Evolutionary conservation across 169 alveolate species (phyloP), one percentile per base, ranked within the genome.

Genomic region (Plasmodium inui): DNA sequence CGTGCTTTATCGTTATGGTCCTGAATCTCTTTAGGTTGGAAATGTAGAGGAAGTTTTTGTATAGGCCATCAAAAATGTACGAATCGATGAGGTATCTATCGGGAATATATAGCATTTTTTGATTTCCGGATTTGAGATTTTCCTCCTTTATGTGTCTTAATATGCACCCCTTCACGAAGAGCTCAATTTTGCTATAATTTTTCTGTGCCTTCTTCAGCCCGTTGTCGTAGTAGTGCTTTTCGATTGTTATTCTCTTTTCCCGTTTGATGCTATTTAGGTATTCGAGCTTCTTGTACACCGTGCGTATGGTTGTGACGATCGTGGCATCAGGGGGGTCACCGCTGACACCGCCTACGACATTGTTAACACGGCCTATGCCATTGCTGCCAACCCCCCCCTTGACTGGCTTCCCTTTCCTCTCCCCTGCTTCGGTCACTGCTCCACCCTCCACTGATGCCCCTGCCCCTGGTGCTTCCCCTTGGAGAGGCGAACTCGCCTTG

Each of bases 221-320:
- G 44, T 89, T 89, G 19, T 80, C 30, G 73, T 89, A 89, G 50
- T 44, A 79, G 82, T 81, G 26, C 37, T 39, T 89, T 70, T 39
- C 50, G 3, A 89, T 80, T 28, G 67, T 14, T 17, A 9, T 14
- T 4, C 55, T 78, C 5, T 6, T 89, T 22, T 70, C 28, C 70
- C 55, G 44, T 89, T 89, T 89, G 53, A 89, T 34, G 17, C 50
- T 81, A 41, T 89, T 89, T 46, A 89, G 7, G n/a, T 67, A 50
- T 67, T 89, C 94, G n/a, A 89, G 57, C 34, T 89, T 89, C 22
- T 89, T 81, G 28, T 89, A 89, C 55, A 89, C 72, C 4, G 46
- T 71, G 39, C n/a, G 30, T 14, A 39, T 9, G 46, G 57, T 73
- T 4, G 39, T 83, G 44, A 3, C 30, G 30, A 7, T 12, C 0